Base-by-base conservation (phyloP, 1,139 yeast species). In the Magnusiomyces fungicola region DNA sequence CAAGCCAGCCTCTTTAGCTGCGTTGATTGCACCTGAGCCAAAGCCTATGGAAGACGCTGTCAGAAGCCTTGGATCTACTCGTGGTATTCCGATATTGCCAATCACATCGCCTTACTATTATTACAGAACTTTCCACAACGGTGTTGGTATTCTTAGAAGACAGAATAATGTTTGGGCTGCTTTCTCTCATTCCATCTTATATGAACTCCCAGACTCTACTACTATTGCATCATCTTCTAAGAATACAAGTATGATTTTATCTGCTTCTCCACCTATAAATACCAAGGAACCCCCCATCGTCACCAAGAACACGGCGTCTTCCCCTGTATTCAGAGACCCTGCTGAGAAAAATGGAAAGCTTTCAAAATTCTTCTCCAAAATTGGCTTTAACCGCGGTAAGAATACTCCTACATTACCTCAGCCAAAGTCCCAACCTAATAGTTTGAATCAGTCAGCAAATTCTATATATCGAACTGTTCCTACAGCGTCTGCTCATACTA, bases 71-170 rank as follows among this genome's bases (percentile, higher is more conserved):
- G 16, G 23, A 5, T n/a, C n/a, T n/a, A n/a, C n/a, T n/a, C n/a
- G n/a, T n/a, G n/a, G n/a, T n/a, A n/a, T n/a, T n/a, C n/a, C n/a
- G n/a, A n/a, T n/a, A n/a, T 23, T 34, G 12, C 32, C 43, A 14
- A 27, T 41, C 23, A 42, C 51, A 2, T 47, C 49, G 9, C 53
- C 50, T 9, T 47, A 47, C 18, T 49, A 36, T 21, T 47, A 46
- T 22, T 50, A 44, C 38, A 24, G 48, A 3, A 43, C 49, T 1
- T 46, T 38, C 34, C 47, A 47, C 27, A 45, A 45, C 36, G 50
- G 49, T 3, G 47, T 48, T 2, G 49, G 47, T 12, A 36, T 47
- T 3, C 40, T 45, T 5, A 41, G 49, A 5, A 43, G 53, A 18
- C 53, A 50, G 24, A 30, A 45, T 14, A 40, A 43, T 33, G 14